Evolutionary conservation across 2,329 filamentous ascomycete genomes (phyloP).

Genomic region (Cladosporium sp.): DNA sequence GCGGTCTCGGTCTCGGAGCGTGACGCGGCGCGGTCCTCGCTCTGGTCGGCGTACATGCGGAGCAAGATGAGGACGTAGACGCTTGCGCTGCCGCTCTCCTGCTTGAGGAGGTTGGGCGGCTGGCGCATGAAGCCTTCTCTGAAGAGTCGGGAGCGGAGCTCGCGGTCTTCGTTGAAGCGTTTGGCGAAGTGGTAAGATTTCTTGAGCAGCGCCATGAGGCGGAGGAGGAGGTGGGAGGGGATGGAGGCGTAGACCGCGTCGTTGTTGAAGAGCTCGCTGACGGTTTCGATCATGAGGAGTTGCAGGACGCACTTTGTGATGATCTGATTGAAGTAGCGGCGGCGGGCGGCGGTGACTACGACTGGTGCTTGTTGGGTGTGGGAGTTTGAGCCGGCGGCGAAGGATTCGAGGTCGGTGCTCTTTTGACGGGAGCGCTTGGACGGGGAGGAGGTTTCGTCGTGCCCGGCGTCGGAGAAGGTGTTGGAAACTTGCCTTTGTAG

Average conservation of each 20-base stretch:
- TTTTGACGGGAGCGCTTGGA: constrained; percentile 7
- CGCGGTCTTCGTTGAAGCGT: constrained; percentile 96
- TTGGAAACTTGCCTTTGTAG: background rate
- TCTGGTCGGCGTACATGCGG: constrained; percentile 91
- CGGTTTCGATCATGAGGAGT: constrained; percentile 98
- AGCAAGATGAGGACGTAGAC: constrained; percentile 96
- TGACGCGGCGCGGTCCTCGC: constrained; percentile 73
- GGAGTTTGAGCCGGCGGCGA: constrained; percentile 66
- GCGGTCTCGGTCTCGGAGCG: constrained; percentile 83
- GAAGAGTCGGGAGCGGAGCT: constrained; percentile 90
- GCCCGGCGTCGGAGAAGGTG: constrained; percentile 13
- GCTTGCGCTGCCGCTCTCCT: constrained; percentile 86
- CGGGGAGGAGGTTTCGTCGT: constrained; percentile 16
- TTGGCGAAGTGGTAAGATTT: constrained; percentile 96
- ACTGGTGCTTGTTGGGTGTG: constrained; percentile 77
- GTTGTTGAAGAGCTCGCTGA: constrained; percentile 97
- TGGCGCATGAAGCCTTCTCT: constrained; percentile 99
- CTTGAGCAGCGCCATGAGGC: constrained; percentile 90
- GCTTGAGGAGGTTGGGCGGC: constrained; percentile 93
- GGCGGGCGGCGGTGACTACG: constrained; percentile 85
- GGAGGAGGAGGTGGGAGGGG: constrained; percentile 80
- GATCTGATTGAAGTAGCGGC: constrained; percentile 97
- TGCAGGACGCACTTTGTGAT: constrained; percentile 98
- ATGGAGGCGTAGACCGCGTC: constrained; percentile 92
- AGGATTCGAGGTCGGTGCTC: constrained; percentile 66